Conservation (phyloP, 352 stramenopile species). For the Globisporangium cylindrosporum region DNA sequence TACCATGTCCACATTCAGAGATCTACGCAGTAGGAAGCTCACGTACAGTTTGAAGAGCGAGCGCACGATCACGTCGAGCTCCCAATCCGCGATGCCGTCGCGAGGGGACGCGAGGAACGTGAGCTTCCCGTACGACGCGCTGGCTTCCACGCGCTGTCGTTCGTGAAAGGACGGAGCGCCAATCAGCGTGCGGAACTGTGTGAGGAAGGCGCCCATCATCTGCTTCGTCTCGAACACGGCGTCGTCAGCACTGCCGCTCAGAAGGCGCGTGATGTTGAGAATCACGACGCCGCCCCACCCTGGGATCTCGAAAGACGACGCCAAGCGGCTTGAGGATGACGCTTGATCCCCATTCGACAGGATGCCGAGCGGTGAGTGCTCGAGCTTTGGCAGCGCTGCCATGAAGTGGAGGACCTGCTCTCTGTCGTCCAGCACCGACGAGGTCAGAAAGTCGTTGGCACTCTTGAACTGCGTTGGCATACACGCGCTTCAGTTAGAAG, state of each 20-base stretch:
- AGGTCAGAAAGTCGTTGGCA: conserved; percentile 66
- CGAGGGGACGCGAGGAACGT: conserved; percentile 47
- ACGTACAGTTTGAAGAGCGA: conserved; percentile 43
- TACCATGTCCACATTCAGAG: not conserved
- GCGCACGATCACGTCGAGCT: conserved; percentile 56
- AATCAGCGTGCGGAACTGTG: conserved; percentile 58
- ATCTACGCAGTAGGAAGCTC: not conserved
- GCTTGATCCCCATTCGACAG: conserved; percentile 15
- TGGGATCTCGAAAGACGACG: conserved; percentile 70
- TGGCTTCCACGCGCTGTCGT: conserved; percentile 31
- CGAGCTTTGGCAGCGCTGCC: conserved; percentile 47
- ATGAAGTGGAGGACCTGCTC: conserved; percentile 82
- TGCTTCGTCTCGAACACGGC: conserved; percentile 34
- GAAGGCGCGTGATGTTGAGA: conserved; percentile 32
- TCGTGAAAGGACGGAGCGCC: conserved; percentile 51
- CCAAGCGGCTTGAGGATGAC: conserved; percentile 17
- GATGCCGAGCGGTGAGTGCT: conserved; percentile 60
- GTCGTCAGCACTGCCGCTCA: not conserved
- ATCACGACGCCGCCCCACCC: conserved; percentile 64
- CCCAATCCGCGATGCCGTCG: conserved; percentile 68
- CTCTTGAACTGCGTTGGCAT: conserved; percentile 60
- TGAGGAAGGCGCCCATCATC: conserved; percentile 68
- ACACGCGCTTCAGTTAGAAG: not conserved
- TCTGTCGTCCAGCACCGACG: conserved; percentile 61
- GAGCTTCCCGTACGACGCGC: conserved; percentile 13